Evolutionary conservation across 805 yeast genomes (phyloP), one percentile per base, ranked within the genome.

Genomic region (Wickerhamomyces tratensis): DNA sequence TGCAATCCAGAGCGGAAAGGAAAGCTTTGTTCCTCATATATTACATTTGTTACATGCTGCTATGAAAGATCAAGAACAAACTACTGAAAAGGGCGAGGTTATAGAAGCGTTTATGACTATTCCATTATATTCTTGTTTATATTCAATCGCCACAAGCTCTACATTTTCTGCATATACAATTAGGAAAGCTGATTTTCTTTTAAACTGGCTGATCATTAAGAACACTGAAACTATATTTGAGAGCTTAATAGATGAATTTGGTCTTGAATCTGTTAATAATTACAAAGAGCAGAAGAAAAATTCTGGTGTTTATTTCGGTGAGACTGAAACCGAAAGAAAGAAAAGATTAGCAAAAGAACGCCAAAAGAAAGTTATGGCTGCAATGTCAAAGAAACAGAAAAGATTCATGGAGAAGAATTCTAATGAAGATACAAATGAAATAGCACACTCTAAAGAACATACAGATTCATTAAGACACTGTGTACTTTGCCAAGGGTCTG

Each of bases 11-110:
- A 60, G 65, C 1, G 66, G 68, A 1, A 73, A 76, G 41, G 82
- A 79, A 42, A 63, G 74, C 0, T 80, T 67, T 50, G 58, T 82
- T 33, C 74, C 77, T 14, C 77, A 76, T 37, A 52, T 80, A n/a
- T 65, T 85, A 35, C 93, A 84, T 56, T 65, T 85, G 40, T 48
- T 82, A 3, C 87, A 84, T 62, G 89, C 85, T 6, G 65, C 80
- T 7, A 53, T 83, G 15, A 52, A 64, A 29, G 82, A 79, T 52
- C 71, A 70, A 41, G 78, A 72, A 45, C 38, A 49, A 27, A 48
- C 64, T 4, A 58, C 67, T 47, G 81, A 77, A 1, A 43, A 54
- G 9, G 43, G 53, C 2, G 62, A 70, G 37, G 48, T 71, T 25
- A 65, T 70, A 31, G 70, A 69, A n/a, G 51, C 62, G 3, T 78